Base-by-base conservation (phyloP, 2,329 filamentous ascomycete genomes). In the Aplosporella prunicola region DNA sequence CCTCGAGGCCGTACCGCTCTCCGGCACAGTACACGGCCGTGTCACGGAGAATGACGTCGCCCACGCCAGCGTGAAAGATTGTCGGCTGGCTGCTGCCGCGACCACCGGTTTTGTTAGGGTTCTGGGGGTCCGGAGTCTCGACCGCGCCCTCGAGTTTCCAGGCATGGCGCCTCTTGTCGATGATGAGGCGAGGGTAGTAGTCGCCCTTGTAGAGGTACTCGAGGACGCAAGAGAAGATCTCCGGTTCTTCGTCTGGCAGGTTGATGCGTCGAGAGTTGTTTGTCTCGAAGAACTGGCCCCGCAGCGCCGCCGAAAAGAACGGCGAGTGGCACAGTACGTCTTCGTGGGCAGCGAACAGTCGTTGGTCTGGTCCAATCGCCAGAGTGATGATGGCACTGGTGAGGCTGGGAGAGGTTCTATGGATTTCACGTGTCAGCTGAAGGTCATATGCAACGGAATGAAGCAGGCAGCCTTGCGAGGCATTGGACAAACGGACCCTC, bases 171-270 rank as follows among this genome's bases (percentile, higher is more conserved):
- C 80, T 79, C 72, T 83, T 86, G 74, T 84, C 83, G 63, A 86
- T 84, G 51, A 93, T 58, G 67, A 95, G 72, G 62, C 86, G 83
- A 40, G 88, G 88, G 63, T 83, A 91, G 68, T 93, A 94, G 72
- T 93, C 87, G 49, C 84, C 86, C 71, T 93, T 93, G 80, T 95
- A 95, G 49, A 95, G 78, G 62, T 88, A 95, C 69, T 95, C 88
- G 67, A 95, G 85, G 54, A 95, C 72, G 55, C 82, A 88, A 60
- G 86, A 93, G 64, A 95, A 84, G 61, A 93, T 76, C 70, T 93
- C 87, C 50, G 88, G 86, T 69, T 93, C 85, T 72, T 78, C 76
- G 50, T 75, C 71, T 74, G 82, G 69, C 70, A 82, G 69, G 76
- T 80, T 62, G 76, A 86, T 76, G 76, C 84, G 75, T 69, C 83